phyloP scores from a whole-genome alignment of 1,139 yeast genomes.

The Blastobotrys arbuscula region DNA sequence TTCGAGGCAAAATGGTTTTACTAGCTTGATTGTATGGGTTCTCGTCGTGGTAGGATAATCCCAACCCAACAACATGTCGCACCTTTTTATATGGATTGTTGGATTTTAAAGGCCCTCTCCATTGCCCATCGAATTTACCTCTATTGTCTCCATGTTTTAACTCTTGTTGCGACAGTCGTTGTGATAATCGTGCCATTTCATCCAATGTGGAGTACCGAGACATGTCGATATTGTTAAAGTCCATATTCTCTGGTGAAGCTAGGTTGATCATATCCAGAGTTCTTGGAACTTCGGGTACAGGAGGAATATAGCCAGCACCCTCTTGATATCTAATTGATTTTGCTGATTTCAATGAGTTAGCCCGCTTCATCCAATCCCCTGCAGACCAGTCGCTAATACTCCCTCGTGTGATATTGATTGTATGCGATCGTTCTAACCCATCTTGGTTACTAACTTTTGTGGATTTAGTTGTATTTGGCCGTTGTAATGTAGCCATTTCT shows the following conservation, averaged over 20 bases:
- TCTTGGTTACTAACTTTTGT: conserved; percentile 1
- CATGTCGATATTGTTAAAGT: conserved; percentile 1
- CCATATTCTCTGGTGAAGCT: conserved; percentile 5
- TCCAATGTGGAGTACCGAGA: conserved; percentile 2
- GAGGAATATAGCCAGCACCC: neutral
- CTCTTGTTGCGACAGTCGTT: neutral
- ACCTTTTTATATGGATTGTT: neutral
- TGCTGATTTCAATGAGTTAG: neutral
- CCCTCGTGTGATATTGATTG: conserved; percentile 8
- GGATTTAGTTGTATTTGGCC: neutral
- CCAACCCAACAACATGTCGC: conserved; percentile 7
- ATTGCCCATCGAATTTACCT: too few species aligned
- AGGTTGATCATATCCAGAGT: neutral
- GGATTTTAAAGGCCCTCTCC: neutral
- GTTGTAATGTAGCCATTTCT: conserved; percentile 1
- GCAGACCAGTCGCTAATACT: conserved; percentile 8
- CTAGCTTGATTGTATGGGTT: neutral
- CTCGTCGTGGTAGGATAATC: neutral
- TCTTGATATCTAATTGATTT: neutral
- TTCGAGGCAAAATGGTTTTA: neutral
- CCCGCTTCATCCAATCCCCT: conserved; percentile 2
- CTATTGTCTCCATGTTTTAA: too few species aligned
- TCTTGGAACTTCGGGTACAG: neutral
- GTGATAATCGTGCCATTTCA: neutral
- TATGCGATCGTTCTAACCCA: conserved; percentile 7